These are phyloP conservation scores for Ormosia emarginata DNA, from an alignment of 306 rosid species.

Conservation along the genomic window DNA sequence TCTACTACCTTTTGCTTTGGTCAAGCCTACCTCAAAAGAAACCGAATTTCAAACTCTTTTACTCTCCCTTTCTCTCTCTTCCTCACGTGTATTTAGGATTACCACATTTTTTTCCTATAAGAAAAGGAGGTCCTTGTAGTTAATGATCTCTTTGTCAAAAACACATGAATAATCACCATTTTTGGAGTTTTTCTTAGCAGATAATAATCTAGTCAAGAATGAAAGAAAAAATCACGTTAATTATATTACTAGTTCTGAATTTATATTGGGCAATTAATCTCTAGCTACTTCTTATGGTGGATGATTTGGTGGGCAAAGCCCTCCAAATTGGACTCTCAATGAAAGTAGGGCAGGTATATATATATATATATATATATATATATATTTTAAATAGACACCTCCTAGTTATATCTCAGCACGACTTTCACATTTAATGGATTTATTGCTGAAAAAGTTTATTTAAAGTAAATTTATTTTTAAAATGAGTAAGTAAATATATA, in stretches of 20 bases:
- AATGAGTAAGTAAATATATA: too few relatives aligned
- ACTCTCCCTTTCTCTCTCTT: conserved; percentile 10
- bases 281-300: conserved; percentile 3
- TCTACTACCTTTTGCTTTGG: conserved; percentile 19
- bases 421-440: not conserved
- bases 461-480: too few relatives aligned
- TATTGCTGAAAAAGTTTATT: not conserved
- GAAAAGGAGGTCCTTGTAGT: not conserved
- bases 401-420: not conserved
- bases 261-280: not conserved
- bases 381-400: not conserved
- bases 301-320: conserved; percentile 29
- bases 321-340: conserved; percentile 31
- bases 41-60: conserved; percentile 26
- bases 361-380: too few relatives aligned
- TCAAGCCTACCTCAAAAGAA: conserved; percentile 47
- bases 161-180: not conserved
- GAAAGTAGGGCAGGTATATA: not conserved
- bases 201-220: not conserved
- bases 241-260: not conserved
- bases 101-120: not conserved
- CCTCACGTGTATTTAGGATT: conserved; percentile 20
- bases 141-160: conserved; percentile 12
- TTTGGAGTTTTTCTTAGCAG: not conserved
- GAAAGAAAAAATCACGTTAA: not conserved